Evolutionary conservation across 129 eudicot genomes (phyloP), one percentile per base, ranked within the genome.

Genomic region (Chrysanthemum seticuspe): DNA sequence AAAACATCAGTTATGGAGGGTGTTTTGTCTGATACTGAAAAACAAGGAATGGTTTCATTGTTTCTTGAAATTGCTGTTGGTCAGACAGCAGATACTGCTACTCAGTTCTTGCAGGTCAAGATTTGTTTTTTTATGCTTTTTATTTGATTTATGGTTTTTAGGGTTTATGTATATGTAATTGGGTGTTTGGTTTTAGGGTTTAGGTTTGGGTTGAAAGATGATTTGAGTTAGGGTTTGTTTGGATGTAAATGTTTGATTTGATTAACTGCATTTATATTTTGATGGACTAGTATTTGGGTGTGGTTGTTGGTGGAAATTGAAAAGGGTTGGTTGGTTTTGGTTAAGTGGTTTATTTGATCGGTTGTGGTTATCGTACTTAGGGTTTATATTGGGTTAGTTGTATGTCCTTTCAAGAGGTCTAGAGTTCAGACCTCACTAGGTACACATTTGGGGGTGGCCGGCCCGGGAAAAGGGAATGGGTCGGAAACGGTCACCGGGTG

Each of bases 11-110:
- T 57, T 47, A 89, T 85, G 95, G 92, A 87, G 18, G 73, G 18
- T 29, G 74, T 47, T 6, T 29, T 78, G 6, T 78, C 95, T 60
- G 77, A 85, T 13, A 10, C 80, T 11, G 88, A 92, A 13, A 82
- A 88, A 76, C 88, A 87, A 77, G 68, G 10, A 53, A 29, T 93
- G 81, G 87, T 93, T 14, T 84, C 96, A 18, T 68, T 85, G 4
- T 93, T 93, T 70, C 85, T 93, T 44, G 98, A 93, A 67, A 86
- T 93, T 78, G 96, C 98, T 62, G 95, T 79, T 52, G 98, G 92
- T 44, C 97, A 93, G 69, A 85, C 90, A 2, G 75, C 82, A 21
- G 96, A 84, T 12, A 87, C 90, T 18, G 98, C 98, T 62, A 83
- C 77, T 1, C 97, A 84, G 70, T 90, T 93, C 77, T 87, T 93